Evolutionary conservation across 345 rosid genomes (phyloP).

Genomic region (Eucalyptus marginata): DNA sequence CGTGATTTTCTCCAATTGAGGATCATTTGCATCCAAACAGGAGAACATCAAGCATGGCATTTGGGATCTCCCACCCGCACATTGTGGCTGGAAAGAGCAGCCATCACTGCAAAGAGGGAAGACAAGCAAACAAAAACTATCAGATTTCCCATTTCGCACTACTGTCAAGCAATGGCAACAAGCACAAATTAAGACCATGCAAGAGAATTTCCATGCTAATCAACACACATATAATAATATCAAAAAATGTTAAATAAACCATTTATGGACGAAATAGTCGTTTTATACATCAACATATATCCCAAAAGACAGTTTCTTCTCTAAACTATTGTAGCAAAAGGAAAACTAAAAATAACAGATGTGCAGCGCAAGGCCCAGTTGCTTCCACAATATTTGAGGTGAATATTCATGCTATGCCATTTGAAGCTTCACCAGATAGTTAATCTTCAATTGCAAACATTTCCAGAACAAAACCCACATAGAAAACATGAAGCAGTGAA

Average conservation of each 20-base stretch:
- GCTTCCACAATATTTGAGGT: background rate
- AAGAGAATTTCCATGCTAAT: background rate
- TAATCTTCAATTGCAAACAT: background rate
- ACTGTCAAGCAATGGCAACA: background rate
- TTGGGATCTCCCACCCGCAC: constrained; percentile 17
- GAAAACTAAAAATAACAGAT: background rate
- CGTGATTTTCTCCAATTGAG: constrained; percentile 28
- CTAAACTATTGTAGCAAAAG: background rate
- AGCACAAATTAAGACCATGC: background rate
- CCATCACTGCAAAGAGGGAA: constrained; percentile 46
- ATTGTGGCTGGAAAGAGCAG: constrained; percentile 47
- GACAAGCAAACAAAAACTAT: background rate
- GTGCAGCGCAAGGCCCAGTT: background rate
- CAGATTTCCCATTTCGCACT: background rate
- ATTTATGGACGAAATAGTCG: background rate
- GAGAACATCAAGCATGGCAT: constrained; percentile 68
- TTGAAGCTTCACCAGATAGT: background rate
- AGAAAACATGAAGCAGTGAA: background rate
- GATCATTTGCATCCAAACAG: constrained; percentile 22
- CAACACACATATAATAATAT: background rate
- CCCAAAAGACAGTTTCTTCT: background rate
- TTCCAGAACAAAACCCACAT: background rate
- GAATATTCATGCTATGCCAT: background rate
- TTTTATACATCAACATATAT: background rate
- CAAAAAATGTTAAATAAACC: background rate